Evolutionary conservation across 192 early-diverging fungal species (phyloP).

Genomic region (Backusella circina): DNA sequence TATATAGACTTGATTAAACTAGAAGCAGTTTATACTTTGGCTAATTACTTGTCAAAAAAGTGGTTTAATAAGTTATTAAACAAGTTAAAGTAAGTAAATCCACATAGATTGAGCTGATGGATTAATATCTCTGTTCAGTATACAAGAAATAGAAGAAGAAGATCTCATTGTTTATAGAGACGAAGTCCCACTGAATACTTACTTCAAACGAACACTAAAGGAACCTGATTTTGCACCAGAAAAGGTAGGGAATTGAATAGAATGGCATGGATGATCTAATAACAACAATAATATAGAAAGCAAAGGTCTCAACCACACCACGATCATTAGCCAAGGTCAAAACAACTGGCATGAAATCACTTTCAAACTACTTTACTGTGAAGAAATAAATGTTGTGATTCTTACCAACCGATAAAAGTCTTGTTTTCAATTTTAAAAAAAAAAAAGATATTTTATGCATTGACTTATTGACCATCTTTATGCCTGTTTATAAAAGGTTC

Average conservation of each 20-base stretch:
- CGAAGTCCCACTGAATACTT: background rate
- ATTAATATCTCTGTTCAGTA: background rate
- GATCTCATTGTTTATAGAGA: background rate
- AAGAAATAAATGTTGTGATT: background rate
- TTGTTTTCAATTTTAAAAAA: background rate
- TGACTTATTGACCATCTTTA: no score
- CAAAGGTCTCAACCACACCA: background rate
- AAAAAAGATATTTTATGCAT: background rate
- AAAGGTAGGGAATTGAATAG: background rate
- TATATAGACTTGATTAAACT: background rate
- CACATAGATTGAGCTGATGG: background rate
- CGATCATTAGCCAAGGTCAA: conserved; percentile 4
- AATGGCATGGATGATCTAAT: no score
- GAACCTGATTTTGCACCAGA: background rate
- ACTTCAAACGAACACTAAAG: background rate
- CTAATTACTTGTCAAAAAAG: conserved; percentile 1
- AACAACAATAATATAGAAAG: background rate
- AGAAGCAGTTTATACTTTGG: conserved; percentile 1
- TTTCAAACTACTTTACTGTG: background rate
- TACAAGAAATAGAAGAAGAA: conserved; percentile 5
- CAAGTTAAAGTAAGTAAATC: background rate
- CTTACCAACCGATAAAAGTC: background rate
- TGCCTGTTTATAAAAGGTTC: background rate
- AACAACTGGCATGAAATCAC: conserved; percentile 2
- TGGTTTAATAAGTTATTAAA: conserved; percentile 9